Evolutionary conservation across 2,329 filamentous ascomycete species (phyloP), one percentile per base, ranked within the genome.

Genomic region (Apiospora malaysiana): DNA sequence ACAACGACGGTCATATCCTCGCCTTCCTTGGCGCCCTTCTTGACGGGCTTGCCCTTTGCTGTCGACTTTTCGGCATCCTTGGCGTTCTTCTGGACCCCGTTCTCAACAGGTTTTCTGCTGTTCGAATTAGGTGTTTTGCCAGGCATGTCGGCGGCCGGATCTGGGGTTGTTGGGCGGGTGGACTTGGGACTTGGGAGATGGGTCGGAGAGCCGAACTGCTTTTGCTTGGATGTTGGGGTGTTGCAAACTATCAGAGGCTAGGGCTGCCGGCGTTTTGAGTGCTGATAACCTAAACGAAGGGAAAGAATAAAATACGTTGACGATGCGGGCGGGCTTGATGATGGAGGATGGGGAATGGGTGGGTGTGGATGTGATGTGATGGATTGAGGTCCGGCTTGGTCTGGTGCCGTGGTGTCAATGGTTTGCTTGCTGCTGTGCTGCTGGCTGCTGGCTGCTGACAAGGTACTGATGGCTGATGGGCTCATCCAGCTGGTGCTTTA

Each of bases 1-100:
- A 94, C 91, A 77, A 94, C 92, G 74, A 94, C 92, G 68, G 92
- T 94, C 91, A 94, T 94, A 85, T 94, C 92, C 77, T 91, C 92
- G 78, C 88, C 91, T 78, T 94, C 90, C 82, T 90, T 91, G 77
- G 78, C 79, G 25, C 80, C 78, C 83, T 90, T 90, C 84, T 91
- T 92, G 77, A 87, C 43, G 16, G 25, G 25, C 83, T 91, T 92
- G 78, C 85, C 83, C 84, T 92, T 93, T 77, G 87, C 83, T 78
- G 84, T 83, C 25, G 81, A 79, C 80, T 87, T 86, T 82, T 89
- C 87, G 77, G 90, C 87, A 81, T 94, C 92, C 77, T 92, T 88
- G 73, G 88, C 88, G 73, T 88, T 89, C 75, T 89, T 86, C 81
- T 85, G 89, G 85, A 89, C 83, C 76, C 90, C 88, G 82, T 93